phyloP scores from a whole-genome alignment of 306 rosid genomes.

The Nissolia schottii region DNA sequence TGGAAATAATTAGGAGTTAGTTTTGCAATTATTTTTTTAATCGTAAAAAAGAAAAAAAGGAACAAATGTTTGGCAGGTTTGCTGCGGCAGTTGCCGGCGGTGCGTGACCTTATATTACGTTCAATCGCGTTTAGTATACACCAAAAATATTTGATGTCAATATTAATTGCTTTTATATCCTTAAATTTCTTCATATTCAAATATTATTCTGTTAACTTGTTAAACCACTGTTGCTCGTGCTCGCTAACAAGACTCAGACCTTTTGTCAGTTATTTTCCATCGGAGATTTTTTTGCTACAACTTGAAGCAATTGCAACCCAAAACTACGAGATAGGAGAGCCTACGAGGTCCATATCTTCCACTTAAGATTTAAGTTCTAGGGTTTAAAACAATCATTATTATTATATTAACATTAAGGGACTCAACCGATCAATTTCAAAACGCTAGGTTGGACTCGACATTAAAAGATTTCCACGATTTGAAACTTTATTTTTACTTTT shows the following conservation, averaged over 20 bases:
- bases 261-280: background rate
- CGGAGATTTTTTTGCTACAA: background rate
- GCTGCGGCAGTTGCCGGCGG: background rate
- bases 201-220: background rate
- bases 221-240: background rate
- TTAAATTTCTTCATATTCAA: background rate
- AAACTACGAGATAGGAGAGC: background rate
- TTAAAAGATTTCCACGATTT: no score
- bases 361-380: conserved; percentile 2
- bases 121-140: background rate
- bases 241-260: background rate
- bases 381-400: background rate
- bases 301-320: background rate
- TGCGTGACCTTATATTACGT: conserved; percentile 2
- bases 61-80: background rate
- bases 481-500: no score
- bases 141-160: background rate
- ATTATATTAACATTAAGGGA: background rate
- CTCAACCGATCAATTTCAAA: background rate
- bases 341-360: background rate
- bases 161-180: background rate
- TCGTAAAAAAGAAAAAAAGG: background rate
- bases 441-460: no score
- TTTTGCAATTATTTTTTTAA: background rate
- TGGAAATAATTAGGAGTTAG: background rate